Evolutionary conservation across 495 filamentous ascomycete genomes (phyloP).

Genomic region (Aspergillus sclerotiicarbonarius): DNA sequence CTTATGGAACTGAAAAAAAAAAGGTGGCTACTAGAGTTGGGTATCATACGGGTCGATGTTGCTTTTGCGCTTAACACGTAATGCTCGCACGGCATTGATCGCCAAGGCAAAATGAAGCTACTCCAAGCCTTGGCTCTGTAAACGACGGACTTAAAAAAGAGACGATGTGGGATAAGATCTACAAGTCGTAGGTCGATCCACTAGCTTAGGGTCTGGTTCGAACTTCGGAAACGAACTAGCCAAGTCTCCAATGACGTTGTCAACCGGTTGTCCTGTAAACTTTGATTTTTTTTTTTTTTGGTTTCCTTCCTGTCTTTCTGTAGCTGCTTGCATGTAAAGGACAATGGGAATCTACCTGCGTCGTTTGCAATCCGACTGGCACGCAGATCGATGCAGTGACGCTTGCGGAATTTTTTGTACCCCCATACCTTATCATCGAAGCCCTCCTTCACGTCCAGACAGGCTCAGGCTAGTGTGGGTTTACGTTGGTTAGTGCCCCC

Average conservation of each 20-base stretch:
- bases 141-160: neutral
- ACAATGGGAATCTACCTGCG: neutral
- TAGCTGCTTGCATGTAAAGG: neutral
- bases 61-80: neutral
- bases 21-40: neutral
- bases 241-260: neutral
- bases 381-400: neutral
- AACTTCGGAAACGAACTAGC: neutral
- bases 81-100: neutral
- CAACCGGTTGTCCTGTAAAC: neutral
- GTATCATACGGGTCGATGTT: neutral
- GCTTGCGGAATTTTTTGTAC: neutral
- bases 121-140: neutral
- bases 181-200: neutral
- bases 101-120: neutral
- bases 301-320: neutral
- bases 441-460: neutral
- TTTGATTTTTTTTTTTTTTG: neutral
- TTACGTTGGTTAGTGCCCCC: conserved; percentile 5
- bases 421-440: too few relatives aligned
- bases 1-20: neutral
- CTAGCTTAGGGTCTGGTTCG: neutral
- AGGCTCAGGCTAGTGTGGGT: neutral
- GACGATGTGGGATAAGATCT: neutral
- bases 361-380: neutral